These are phyloP conservation scores for Pyrus communis DNA, from an alignment of 306 rosid genomes.

Conservation along the genomic window DNA sequence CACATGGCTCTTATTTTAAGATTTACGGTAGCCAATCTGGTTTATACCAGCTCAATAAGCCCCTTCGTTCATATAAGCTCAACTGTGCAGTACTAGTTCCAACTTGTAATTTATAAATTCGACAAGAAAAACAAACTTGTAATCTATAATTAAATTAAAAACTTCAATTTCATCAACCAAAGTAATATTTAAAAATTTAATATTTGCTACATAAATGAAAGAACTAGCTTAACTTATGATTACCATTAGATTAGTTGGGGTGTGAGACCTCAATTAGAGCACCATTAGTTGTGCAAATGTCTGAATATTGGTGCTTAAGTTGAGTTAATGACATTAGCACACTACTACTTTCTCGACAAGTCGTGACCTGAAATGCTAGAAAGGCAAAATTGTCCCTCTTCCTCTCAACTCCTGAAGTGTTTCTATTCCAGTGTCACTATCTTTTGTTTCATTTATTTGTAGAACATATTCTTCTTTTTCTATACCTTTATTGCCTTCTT, in stretches of 20 bases:
- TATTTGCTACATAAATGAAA: neutral
- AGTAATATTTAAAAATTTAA: neutral
- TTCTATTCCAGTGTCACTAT: neutral
- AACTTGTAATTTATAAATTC: neutral
- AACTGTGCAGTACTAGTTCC: neutral
- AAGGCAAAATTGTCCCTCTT: neutral
- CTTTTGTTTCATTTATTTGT: slow-evolving; percentile 2
- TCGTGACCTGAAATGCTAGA: neutral
- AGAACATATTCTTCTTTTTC: neutral
- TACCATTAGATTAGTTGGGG: neutral
- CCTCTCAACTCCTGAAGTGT: neutral
- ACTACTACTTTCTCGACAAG: neutral
- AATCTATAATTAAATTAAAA: no score
- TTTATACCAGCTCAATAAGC: neutral
- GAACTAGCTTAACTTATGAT: neutral
- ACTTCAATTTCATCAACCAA: neutral
- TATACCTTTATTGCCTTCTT: neutral
- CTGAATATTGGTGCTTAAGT: neutral
- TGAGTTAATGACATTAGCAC: neutral
- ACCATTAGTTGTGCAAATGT: neutral
- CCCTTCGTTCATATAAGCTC: neutral
- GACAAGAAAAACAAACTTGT: neutral
- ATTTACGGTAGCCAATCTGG: neutral
- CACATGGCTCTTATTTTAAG: slow-evolving; percentile 1
- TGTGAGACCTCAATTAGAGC: neutral